phyloP scores from a whole-genome alignment of 805 yeast species.

The Sugiyamaella americana region DNA sequence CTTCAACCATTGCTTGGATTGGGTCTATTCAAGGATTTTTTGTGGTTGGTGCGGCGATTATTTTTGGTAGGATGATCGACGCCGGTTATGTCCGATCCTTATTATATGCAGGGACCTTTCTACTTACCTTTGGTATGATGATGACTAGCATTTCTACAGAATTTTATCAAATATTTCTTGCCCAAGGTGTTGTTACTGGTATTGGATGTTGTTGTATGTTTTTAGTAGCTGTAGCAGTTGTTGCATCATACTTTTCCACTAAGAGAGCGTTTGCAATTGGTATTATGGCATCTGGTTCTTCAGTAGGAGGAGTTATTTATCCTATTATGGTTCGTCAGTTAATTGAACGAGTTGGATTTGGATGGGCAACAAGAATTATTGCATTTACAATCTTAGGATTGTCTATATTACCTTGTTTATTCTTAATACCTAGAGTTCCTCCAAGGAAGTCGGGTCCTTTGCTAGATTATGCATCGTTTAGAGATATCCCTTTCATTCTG shows the following conservation, averaged over 20 bases:
- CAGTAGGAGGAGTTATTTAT: conserved; percentile 44
- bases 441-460: conserved; percentile 23
- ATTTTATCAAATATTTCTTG: conserved; percentile 45
- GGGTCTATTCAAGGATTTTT: conserved; percentile 31
- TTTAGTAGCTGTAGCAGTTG: conserved; percentile 39
- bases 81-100: conserved; percentile 23
- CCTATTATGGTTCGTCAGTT: conserved; percentile 43
- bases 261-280: conserved; percentile 42
- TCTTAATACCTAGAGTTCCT: conserved; percentile 25
- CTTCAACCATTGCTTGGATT: conserved; percentile 32
- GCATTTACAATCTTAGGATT: conserved; percentile 37
- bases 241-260: conserved; percentile 41
- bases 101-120: conserved; percentile 22
- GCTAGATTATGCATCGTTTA: conserved; percentile 20
- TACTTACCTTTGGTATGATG: conserved; percentile 29
- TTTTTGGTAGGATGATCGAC: conserved; percentile 29
- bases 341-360: conserved; percentile 40
- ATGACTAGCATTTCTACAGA: conserved; percentile 33
- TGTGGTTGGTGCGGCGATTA: conserved; percentile 24
- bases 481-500: conserved; percentile 19
- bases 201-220: conserved; percentile 40
- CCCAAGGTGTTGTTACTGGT: conserved; percentile 46
- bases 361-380: conserved; percentile 43
- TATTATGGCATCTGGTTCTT: conserved; percentile 44
- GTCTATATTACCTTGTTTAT: conserved; percentile 20